Base-by-base conservation (phyloP, 352 stramenopile species). In the Phytophthora aleatoria region DNA sequence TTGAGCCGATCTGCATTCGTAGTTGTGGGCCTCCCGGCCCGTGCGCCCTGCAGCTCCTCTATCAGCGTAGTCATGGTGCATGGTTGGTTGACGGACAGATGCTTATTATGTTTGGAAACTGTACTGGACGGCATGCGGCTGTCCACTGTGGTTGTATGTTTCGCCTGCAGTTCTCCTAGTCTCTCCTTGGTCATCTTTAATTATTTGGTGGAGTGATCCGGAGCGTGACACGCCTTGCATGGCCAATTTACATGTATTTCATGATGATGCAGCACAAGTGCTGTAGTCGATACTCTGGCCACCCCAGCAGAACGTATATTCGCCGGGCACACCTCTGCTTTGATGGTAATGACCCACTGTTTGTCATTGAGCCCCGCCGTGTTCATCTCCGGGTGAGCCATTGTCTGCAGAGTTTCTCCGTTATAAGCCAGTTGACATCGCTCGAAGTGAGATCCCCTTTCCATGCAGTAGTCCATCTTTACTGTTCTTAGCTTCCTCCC, bases 391-490 rank as follows among this genome's bases (percentile, higher is more conserved):
- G 38, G 3, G 12, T 64, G 38, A 3, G 12, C 27, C 48, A 64
- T 51, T 35, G 27, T 11, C 5, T 52, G 48, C 6, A 57, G 2
- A 64, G 30, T 13, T 12, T 30, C 1, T 3, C 9, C 3, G 39
- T 41, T 0, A 58, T 12, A 1, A 58, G 3, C 45, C 56, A 63
- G 5, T 56, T 6, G 24, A 57, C 36, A 5, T 63, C 56, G 2
- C 9, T n/a, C 0, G 36, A 63, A 3, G 27, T 58, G 3, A 56
- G 12, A 2, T 35, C 26, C 5, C 43, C 43, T 16, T 50, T 50
- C 9, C 43, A 3, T 7, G 11, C 5, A 28, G 33, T 9, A 63
- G 27, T 50, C 47, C 15, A 63, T 8, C 12, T 20, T 36, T 33
- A 9, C 45, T 56, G 0, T 3, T 26, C 9, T 24, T 33, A 1